Percentiles rank a stretch among this genome's conserved stretches.
Conservation (phyloP, 768 basidiomycete genomes). For the Lactarius pseudohatsudake region DNA sequence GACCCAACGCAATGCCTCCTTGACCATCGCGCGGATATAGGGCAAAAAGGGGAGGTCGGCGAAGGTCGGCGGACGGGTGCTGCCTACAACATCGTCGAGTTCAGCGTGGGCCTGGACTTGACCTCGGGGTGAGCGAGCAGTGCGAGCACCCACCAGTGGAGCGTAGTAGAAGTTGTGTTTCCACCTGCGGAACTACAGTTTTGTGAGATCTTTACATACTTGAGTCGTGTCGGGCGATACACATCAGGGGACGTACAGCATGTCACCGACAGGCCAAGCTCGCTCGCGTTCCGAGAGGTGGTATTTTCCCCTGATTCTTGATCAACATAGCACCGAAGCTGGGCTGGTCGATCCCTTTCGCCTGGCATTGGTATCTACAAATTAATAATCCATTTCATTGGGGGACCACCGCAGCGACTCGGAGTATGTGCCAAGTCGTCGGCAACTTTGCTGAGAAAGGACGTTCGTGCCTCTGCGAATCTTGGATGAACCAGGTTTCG, state of each 20-base stretch:
- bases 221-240: no score
- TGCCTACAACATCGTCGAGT: not conserved
- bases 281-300: slow-evolving; percentile 15
- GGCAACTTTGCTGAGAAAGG: not conserved
- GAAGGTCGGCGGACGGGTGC: not conserved
- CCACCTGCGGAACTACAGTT: not conserved
- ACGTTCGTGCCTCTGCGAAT: no score
- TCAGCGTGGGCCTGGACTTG: not conserved
- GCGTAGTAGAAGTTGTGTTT: not conserved
- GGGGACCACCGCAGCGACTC: not conserved
- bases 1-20: not conserved
- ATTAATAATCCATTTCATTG: not conserved
- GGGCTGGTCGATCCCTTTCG: not conserved
- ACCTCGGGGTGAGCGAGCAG: not conserved
- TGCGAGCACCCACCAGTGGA: not conserved
- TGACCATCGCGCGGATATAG: not conserved
- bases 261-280: slow-evolving; percentile 22
- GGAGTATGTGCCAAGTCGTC: not conserved
- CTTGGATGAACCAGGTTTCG: no score
- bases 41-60: not conserved
- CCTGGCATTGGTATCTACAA: not conserved
- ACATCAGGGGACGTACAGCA: slow-evolving; percentile 18
- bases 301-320: not conserved
- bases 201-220: no score
- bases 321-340: slow-evolving; percentile 11